These are phyloP conservation scores for Pythium scleroteichum DNA, from an alignment of 352 stramenopile genomes.

Conservation along the genomic window DNA sequence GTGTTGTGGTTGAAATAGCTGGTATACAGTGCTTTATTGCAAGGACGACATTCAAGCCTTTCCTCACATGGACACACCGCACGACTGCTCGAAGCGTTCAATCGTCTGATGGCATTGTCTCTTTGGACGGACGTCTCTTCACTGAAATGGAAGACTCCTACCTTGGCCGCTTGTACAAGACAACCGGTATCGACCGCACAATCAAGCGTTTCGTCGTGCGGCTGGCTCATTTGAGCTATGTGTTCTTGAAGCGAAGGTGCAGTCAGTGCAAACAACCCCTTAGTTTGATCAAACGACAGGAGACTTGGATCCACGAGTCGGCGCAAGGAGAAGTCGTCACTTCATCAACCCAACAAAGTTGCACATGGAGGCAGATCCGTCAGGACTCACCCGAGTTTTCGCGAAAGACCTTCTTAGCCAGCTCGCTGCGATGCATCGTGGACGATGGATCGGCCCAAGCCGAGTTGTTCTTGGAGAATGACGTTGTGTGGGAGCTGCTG, in stretches of 20 bases:
- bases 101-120: neutral
- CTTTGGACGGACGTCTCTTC: constrained; percentile 37
- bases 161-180: constrained; percentile 52
- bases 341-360: neutral
- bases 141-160: constrained; percentile 38
- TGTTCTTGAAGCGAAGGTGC: constrained; percentile 74
- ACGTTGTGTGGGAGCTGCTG: constrained; percentile 73
- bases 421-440: constrained; percentile 59
- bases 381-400: constrained; percentile 35
- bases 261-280: constrained; percentile 51
- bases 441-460: constrained; percentile 79
- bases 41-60: constrained; percentile 61
- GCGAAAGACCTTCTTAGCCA: constrained; percentile 42
- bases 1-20: constrained; percentile 48
- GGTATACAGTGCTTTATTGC: constrained; percentile 59
- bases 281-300: constrained; percentile 40
- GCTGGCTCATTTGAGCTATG: constrained; percentile 77
- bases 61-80: constrained; percentile 51
- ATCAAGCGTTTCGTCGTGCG: constrained; percentile 60
- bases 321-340: constrained; percentile 1
- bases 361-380: constrained; percentile 38
- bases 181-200: constrained; percentile 39
- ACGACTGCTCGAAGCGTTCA: constrained; percentile 5
- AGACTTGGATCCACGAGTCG: constrained; percentile 41
- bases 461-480: constrained; percentile 71